Conservation (phyloP, 225 moss, liverwort and hornwort species). For the Pleurozium schreberi region DNA sequence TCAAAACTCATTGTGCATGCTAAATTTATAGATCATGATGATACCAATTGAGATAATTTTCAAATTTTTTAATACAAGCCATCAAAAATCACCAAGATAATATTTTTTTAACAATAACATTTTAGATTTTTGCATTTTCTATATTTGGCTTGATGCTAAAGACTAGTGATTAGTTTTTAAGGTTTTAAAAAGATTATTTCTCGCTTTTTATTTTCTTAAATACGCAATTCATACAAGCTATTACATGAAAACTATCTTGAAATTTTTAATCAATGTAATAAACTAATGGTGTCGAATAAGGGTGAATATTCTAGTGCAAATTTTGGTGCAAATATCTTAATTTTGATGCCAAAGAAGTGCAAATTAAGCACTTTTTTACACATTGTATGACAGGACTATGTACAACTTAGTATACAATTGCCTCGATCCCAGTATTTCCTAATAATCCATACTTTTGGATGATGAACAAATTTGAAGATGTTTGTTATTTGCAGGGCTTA, state of each 20-base stretch:
- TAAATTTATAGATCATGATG: neutral
- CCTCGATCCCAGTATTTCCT: too few relatives aligned
- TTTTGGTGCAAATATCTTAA: neutral
- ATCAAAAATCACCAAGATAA: neutral
- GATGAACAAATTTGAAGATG: neutral
- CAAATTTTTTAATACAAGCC: neutral
- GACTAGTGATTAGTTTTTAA: neutral
- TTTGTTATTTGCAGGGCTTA: neutral
- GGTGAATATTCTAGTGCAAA: neutral
- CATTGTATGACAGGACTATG: rapidly evolving
- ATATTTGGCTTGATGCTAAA: too few relatives aligned
- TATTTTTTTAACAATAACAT: neutral
- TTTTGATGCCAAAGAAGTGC: neutral
- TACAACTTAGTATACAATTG: too few relatives aligned
- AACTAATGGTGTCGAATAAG: neutral
- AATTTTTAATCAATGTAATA: neutral
- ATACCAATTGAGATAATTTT: neutral
- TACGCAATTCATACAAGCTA: neutral
- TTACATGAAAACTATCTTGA: neutral
- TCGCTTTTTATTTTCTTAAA: rapidly evolving
- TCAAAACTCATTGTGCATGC: neutral
- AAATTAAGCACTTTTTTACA: neutral
- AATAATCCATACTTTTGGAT: neutral
- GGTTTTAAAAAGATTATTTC: neutral
- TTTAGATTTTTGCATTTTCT: neutral